A percentile compares a stretch with the other conserved stretches of the same genome.
These are phyloP conservation scores for Sporisorium exsertum DNA, from an alignment of 1,284 basidiomycete species.

Conservation along the genomic window DNA sequence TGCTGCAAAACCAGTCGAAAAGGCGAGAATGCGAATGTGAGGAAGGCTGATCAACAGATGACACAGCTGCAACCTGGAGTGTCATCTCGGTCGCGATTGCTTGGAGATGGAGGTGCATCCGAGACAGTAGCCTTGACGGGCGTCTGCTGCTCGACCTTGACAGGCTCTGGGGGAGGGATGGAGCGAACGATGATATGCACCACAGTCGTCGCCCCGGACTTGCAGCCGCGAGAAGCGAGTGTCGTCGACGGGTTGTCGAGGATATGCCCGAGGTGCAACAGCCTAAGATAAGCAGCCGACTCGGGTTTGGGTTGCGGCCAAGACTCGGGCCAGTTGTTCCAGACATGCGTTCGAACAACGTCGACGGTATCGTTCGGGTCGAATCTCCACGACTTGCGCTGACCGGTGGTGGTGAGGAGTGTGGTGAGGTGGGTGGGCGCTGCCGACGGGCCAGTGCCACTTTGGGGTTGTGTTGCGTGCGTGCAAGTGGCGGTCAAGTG, in stretches of 20 bases:
- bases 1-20: background rate
- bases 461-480: background rate
- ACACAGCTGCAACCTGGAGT: slow-evolving; percentile 44
- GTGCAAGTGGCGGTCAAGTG: background rate
- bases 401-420: slow-evolving; percentile 32
- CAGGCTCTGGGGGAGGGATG: slow-evolving; percentile 31
- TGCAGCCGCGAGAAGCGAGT: slow-evolving; percentile 38
- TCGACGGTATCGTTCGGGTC: slow-evolving; percentile 26
- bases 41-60: slow-evolving; percentile 20
- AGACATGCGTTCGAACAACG: slow-evolving; percentile 23
- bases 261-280: slow-evolving; percentile 47
- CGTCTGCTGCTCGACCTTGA: slow-evolving; percentile 31
- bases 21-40: background rate
- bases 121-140: slow-evolving; percentile 10
- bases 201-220: slow-evolving; percentile 33
- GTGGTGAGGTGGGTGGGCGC: slow-evolving; percentile 36
- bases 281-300: slow-evolving; percentile 28
- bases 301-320: slow-evolving; percentile 46
- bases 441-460: background rate
- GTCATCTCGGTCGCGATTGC: slow-evolving; percentile 12
- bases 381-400: slow-evolving; percentile 41
- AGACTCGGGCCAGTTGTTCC: slow-evolving; percentile 32
- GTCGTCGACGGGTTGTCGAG: slow-evolving; percentile 30
- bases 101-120: background rate
- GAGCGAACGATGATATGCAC: slow-evolving; percentile 39